phyloP scores from a whole-genome alignment of 2,329 filamentous ascomycete genomes.

The Didymella exigua region DNA sequence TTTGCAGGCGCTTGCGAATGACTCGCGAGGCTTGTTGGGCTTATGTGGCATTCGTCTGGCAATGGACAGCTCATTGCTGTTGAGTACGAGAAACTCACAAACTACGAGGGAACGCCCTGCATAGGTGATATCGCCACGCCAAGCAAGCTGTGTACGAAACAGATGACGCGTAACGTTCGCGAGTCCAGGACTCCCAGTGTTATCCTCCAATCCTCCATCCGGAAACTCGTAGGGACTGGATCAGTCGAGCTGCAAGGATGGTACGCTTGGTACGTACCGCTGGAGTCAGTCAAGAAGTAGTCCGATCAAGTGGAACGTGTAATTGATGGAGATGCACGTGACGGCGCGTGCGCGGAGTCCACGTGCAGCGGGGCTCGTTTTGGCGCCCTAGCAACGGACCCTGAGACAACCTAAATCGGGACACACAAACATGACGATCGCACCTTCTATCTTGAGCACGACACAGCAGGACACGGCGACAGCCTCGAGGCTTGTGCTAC shows the following conservation, averaged over 20 bases:
- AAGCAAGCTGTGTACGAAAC: background rate
- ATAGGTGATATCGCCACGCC: background rate
- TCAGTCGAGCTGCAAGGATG: background rate
- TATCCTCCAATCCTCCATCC: background rate
- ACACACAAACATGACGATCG: constrained; percentile 21
- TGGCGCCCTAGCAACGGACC: constrained; percentile 15
- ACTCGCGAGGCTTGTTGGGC: background rate
- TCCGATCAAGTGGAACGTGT: background rate
- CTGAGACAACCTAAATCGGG: constrained; percentile 7
- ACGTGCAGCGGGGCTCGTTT: constrained; percentile 11
- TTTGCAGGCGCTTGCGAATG: background rate
- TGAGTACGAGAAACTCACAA: background rate
- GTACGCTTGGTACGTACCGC: background rate
- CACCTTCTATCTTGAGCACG: background rate
- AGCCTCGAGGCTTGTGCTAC: background rate
- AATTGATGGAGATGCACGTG: constrained; percentile 9
- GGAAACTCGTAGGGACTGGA: background rate
- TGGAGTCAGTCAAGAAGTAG: background rate
- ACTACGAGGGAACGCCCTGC: background rate
- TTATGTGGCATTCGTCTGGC: no score
- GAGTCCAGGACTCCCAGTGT: background rate
- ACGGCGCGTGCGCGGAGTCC: constrained; percentile 13
- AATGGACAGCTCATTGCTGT: background rate
- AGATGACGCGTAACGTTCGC: background rate
- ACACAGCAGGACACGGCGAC: background rate